Conservation (phyloP, 768 basidiomycete species). For the Galerina marginata region DNA sequence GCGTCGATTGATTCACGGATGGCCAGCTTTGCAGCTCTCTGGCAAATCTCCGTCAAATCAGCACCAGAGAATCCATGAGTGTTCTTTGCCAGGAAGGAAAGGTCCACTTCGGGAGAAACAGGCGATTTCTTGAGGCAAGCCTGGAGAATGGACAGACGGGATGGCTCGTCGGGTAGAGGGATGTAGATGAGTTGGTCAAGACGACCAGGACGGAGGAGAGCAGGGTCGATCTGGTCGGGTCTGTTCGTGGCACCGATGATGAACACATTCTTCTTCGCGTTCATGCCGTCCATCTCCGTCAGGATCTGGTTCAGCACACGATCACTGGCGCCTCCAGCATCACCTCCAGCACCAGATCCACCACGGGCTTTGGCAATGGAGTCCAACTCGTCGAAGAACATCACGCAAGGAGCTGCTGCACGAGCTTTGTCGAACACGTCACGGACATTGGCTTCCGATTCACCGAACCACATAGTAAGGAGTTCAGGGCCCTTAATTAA, state of each 20-base stretch:
- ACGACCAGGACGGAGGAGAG: slow-evolving; percentile 95
- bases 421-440: slow-evolving; percentile 99
- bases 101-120: slow-evolving; percentile 80
- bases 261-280: slow-evolving; percentile 98
- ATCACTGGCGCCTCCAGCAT: slow-evolving; percentile 96
- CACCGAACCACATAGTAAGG: slow-evolving; percentile 99
- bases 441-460: slow-evolving; percentile 99
- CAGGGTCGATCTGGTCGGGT: slow-evolving; percentile 94
- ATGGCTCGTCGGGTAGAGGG: slow-evolving; percentile 93
- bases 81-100: slow-evolving; percentile 84
- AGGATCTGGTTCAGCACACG: slow-evolving; percentile 97
- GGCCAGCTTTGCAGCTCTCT: slow-evolving; percentile 95
- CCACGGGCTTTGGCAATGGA: slow-evolving; percentile 99
- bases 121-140: slow-evolving; percentile 94
- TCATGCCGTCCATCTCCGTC: slow-evolving; percentile 99
- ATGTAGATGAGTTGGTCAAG: slow-evolving; percentile 99
- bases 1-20: slow-evolving; percentile 95
- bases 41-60: slow-evolving; percentile 99
- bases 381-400: slow-evolving; percentile 99
- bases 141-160: slow-evolving; percentile 89
- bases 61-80: slow-evolving; percentile 99
- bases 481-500: slow-evolving; percentile 84
- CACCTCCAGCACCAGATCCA: slow-evolving; percentile 76
- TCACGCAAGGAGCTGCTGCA: slow-evolving; percentile 98
- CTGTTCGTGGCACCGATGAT: slow-evolving; percentile 97